phyloP scores from a whole-genome alignment of 495 filamentous ascomycete genomes.

The Xylaria intraflava region DNA sequence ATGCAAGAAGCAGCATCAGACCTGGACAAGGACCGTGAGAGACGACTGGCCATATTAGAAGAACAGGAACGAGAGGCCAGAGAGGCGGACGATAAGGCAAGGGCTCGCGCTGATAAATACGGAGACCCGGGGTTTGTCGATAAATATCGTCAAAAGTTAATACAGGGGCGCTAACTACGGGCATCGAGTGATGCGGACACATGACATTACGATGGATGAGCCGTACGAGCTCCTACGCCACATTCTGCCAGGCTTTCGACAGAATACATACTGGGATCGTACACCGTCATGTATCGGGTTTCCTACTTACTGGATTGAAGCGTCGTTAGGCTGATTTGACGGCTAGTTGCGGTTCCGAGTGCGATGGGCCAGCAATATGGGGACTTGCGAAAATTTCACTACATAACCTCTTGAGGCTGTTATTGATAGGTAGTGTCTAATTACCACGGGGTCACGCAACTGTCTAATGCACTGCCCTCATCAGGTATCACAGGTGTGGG shows the following conservation, averaged over 20 bases:
- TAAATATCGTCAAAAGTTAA: slow-evolving; percentile 47
- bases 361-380: background rate
- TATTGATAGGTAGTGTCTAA: too few species aligned
- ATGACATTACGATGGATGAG: background rate
- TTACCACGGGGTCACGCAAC: too few species aligned
- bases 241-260: background rate
- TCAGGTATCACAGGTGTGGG: too few species aligned
- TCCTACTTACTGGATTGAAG: background rate
- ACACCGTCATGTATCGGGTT: background rate
- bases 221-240: background rate
- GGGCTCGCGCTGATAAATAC: slow-evolving; percentile 50
- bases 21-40: slow-evolving; percentile 66
- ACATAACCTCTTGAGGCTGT: too few species aligned
- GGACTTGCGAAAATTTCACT: too few species aligned
- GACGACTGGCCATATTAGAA: slow-evolving; percentile 61
- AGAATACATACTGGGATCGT: background rate
- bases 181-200: background rate
- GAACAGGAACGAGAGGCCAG: slow-evolving; percentile 56
- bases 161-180: slow-evolving; percentile 9
- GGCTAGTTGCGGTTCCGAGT: background rate
- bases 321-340: background rate
- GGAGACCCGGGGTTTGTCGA: slow-evolving; percentile 58
- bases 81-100: slow-evolving; percentile 56
- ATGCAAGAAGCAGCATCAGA: slow-evolving; percentile 84
- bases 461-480: too few species aligned